Evolutionary conservation across 1,284 basidiomycete genomes (phyloP).

Genomic region (Austropuccinia psidii): DNA sequence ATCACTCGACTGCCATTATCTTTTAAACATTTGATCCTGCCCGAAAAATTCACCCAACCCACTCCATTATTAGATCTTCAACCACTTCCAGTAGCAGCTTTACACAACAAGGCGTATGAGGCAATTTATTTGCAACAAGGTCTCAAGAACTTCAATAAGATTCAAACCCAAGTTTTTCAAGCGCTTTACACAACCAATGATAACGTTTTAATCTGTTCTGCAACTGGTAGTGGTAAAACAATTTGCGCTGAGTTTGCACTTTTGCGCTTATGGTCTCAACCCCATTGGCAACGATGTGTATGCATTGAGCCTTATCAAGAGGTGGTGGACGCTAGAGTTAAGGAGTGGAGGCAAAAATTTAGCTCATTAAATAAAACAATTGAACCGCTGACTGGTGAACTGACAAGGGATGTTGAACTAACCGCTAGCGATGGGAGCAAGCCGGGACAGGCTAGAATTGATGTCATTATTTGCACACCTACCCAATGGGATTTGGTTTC

Average conservation of each 20-base stretch:
- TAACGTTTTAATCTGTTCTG: constrained; percentile 90
- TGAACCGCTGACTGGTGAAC: constrained; percentile 85
- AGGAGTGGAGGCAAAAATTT: constrained; percentile 85
- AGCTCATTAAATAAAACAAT: constrained; percentile 77
- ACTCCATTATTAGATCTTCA: constrained; percentile 91
- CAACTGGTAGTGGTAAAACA: constrained; percentile 93
- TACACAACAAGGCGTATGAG: constrained; percentile 88
- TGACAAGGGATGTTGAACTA: constrained; percentile 80
- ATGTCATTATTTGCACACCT: constrained; percentile 84
- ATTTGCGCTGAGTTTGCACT: constrained; percentile 95
- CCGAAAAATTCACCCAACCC: constrained; percentile 89
- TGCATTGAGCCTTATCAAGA: constrained; percentile 95
- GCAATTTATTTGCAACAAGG: constrained; percentile 61
- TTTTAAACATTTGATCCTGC: constrained; percentile 95
- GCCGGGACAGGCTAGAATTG: constrained; percentile 57
- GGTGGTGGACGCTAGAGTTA: constrained; percentile 83
- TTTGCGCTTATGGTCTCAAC: constrained; percentile 79
- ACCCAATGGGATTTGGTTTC: constrained; percentile 94
- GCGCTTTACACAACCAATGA: constrained; percentile 92
- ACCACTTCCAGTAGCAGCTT: constrained; percentile 73
- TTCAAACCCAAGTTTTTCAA: constrained; percentile 98
- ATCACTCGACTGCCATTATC: constrained; percentile 91
- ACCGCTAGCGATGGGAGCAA: constrained; percentile 55
- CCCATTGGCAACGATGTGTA: constrained; percentile 73
- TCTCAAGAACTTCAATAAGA: constrained; percentile 72